These are phyloP conservation scores for Camelina hispida DNA, from an alignment of 345 rosid species.

Conservation along the genomic window DNA sequence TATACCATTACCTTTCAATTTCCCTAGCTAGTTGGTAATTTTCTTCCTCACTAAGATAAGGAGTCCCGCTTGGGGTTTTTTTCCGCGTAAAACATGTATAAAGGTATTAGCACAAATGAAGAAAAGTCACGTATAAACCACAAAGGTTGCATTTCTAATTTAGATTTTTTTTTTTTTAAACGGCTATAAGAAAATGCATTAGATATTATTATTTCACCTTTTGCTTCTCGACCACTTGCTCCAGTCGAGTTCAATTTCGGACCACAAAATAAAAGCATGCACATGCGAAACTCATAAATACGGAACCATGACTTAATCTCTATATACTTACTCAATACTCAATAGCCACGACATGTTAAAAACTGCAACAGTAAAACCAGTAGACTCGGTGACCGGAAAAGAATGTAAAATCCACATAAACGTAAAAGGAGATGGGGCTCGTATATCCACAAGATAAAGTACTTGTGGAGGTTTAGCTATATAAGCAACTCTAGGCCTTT, in stretches of 20 bases:
- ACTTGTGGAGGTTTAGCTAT: slow-evolving; percentile 18
- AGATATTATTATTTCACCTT: neutral
- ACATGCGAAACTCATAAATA: slow-evolving; percentile 22
- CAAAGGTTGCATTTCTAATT: no score
- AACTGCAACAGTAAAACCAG: slow-evolving; percentile 5
- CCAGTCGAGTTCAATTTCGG: slow-evolving; percentile 7
- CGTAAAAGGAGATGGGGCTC: slow-evolving; percentile 14
- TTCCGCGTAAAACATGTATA: neutral
- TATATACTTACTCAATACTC: no score
- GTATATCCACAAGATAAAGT: slow-evolving; percentile 16
- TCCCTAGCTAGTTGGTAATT: neutral
- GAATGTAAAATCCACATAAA: slow-evolving; percentile 5
- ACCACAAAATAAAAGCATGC: slow-evolving; percentile 32
- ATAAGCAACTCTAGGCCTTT: slow-evolving; percentile 24
- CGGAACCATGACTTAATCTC: neutral
- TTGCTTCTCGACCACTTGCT: slow-evolving; percentile 2
- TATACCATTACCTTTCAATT: neutral
- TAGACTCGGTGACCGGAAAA: slow-evolving; percentile 17
- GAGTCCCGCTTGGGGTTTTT: neutral
- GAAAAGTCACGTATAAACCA: no score
- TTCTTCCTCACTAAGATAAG: neutral
- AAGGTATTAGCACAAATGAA: neutral
- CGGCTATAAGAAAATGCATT: neutral
- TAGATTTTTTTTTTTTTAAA: no score
- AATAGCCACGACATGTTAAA: neutral